Evolutionary conservation across 495 filamentous ascomycete species (phyloP).

Genomic region (Hyaloscypha variabilis): DNA sequence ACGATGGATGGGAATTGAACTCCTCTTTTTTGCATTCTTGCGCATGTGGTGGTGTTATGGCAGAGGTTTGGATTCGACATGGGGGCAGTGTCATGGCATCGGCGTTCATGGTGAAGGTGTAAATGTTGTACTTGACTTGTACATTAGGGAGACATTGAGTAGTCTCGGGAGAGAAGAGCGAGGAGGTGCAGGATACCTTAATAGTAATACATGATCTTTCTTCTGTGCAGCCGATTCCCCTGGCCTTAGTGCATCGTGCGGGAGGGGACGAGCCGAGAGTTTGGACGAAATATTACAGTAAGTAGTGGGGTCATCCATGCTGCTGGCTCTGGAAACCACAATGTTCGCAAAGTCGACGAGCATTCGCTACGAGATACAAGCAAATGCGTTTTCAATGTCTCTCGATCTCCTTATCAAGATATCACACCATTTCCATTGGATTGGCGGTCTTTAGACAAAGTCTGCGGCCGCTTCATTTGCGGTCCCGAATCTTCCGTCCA

Average conservation of each 20-base stretch:
- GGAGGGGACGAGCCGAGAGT: not conserved
- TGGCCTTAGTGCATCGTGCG: not conserved
- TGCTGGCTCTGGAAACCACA: not conserved
- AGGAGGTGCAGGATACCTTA: constrained; percentile 18
- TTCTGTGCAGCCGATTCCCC: not conserved
- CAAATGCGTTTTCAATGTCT: not conserved
- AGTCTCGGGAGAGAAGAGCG: constrained; percentile 2
- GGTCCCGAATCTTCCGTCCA: not conserved
- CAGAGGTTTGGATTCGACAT: constrained; percentile 9
- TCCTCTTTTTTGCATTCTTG: constrained; percentile 18
- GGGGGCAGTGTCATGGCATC: not conserved
- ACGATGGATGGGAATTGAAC: not conserved
- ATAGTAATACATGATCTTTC: constrained; percentile 4
- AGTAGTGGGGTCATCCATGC: not conserved
- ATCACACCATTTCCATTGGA: not conserved
- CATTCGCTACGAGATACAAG: not conserved
- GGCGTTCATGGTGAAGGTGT: not conserved
- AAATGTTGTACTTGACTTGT: constrained; percentile 5
- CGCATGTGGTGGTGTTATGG: constrained; percentile 12
- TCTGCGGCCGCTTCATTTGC: not conserved
- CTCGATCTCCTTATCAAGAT: not conserved
- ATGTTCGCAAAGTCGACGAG: not conserved
- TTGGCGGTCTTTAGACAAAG: not conserved
- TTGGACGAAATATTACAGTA: not conserved
- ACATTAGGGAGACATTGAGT: not conserved